Evolutionary conservation across 2,329 filamentous ascomycete species (phyloP).

Genomic region (Penicillium decumbens): DNA sequence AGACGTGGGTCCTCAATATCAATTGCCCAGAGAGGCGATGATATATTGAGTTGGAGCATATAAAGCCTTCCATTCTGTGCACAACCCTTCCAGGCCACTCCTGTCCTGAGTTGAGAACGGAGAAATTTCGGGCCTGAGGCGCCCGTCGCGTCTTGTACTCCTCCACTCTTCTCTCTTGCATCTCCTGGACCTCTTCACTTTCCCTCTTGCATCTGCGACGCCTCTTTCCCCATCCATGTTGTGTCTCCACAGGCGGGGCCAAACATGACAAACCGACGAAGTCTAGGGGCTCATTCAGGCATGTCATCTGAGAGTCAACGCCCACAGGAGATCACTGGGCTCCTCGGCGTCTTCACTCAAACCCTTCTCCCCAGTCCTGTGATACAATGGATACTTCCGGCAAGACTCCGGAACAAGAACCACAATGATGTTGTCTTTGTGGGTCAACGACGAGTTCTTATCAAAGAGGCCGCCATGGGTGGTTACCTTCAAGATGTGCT

Average conservation of each 20-base stretch:
- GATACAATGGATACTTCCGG: constrained; percentile 71
- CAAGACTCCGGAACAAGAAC: constrained; percentile 64
- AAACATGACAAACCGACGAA: background rate
- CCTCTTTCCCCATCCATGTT: background rate
- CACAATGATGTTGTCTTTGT: constrained; percentile 83
- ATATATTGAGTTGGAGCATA: background rate
- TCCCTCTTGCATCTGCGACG: background rate
- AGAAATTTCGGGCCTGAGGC: background rate
- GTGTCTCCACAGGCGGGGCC: background rate
- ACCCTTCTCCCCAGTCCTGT: constrained; percentile 73
- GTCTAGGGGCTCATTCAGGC: background rate
- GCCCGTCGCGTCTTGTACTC: background rate
- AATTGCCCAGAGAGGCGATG: background rate
- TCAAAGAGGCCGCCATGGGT: constrained; percentile 64
- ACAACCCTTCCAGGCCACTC: background rate
- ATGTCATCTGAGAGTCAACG: background rate
- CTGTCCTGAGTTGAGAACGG: background rate
- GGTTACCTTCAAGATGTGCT: constrained; percentile 70
- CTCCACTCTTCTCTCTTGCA: background rate
- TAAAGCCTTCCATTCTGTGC: background rate
- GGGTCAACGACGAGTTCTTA: constrained; percentile 73
- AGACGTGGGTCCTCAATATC: background rate
- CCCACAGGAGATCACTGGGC: constrained; percentile 47
- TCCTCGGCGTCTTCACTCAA: constrained; percentile 75
- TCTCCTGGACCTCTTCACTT: background rate